Base-by-base conservation (phyloP, 768 basidiomycete species). In the Leucocoprinus sp. region DNA sequence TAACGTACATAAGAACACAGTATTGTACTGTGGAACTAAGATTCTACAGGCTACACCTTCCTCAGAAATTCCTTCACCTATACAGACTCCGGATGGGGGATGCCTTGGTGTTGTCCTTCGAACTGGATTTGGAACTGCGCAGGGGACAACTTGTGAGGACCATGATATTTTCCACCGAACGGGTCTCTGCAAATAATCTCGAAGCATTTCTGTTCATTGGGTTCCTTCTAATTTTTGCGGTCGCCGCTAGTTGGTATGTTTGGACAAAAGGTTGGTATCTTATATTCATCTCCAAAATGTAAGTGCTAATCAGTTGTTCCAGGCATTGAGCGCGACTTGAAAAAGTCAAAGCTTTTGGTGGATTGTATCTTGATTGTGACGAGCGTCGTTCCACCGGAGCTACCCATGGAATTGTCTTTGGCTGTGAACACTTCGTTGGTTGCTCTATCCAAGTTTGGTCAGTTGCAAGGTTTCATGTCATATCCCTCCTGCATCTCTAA, bases 161-260 rank as follows among this genome's bases (percentile, higher is more conserved):
- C 0, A 99, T 98, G 96, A 93, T 99, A 47, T 99, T 98, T 69
- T 93, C 91, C 11, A 93, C 91, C 0, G 96, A 99, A 57, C 86
- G 93, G 4, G 83, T 99, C 17, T 90, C 92, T 6, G 96, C 96
- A 19, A 98, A 98, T 66, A 98, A 95, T 62, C 40, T 86, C 49
- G 96, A 99, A 60, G 84, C 84, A 0, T 98, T 97, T 80, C 65
- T 97, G 47, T 99, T 99, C 68, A 97, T 99, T 50, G 96, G 93
- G 2, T 98, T 99, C 75, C 70, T 98, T 12, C 80, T 98, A 44
- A 88, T 97, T 51, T 98, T 99, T 58, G 96, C 96, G 33, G 86
- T 98, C 54, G 95, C 95, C 24, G 96, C 96, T 0, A 90, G 86
- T 57, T 95, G 93, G 76, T 98, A 99, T 67, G 96, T 98, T 19